A percentile compares a stretch with the other conserved stretches of the same genome.
Evolutionary conservation across 1,284 basidiomycete species (phyloP).

Genomic region (Papiliotrema terrestris): DNA sequence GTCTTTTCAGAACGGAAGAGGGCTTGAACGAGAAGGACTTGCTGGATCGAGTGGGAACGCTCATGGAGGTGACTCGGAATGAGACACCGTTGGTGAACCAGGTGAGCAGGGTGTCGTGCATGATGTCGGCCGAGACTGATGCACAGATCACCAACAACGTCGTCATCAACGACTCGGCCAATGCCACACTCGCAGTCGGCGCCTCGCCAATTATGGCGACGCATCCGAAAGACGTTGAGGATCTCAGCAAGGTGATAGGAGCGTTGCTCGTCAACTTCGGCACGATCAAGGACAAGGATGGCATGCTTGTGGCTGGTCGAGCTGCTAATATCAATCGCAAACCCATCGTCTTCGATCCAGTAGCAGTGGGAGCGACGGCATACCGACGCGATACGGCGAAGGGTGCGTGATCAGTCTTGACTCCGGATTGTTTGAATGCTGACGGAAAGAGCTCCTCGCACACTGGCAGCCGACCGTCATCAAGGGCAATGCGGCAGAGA

Average conservation of each 20-base stretch:
- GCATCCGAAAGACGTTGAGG: constrained; percentile 74
- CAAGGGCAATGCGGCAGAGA: constrained; percentile 92
- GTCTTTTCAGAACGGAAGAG: constrained; percentile 11
- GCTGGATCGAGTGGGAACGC: constrained; percentile 45
- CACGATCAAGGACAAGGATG: constrained; percentile 67
- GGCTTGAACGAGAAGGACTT: constrained; percentile 32
- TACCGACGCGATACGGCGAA: constrained; percentile 61
- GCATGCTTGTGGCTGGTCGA: constrained; percentile 76
- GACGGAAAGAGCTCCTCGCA: constrained; percentile 63
- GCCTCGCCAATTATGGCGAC: constrained; percentile 94
- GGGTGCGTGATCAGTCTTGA: constrained; percentile 37
- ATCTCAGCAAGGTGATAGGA: constrained; percentile 66
- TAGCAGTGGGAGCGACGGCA: constrained; percentile 80
- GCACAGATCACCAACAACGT: constrained; percentile 84
- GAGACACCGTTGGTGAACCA: constrained; percentile 74
- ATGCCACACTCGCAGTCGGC: constrained; percentile 82
- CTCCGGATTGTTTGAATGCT: no score
- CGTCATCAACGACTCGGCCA: constrained; percentile 85
- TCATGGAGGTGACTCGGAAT: constrained; percentile 57
- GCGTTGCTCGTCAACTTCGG: constrained; percentile 87
- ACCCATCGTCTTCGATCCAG: constrained; percentile 89
- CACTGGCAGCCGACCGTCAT: constrained; percentile 85
- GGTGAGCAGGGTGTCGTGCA: constrained; percentile 51
- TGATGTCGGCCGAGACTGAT: no score
- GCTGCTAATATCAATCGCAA: constrained; percentile 69